Evolutionary conservation across 202 grass and related monocot species (phyloP), one percentile per base, ranked within the genome.

Genomic region (Saccharum hybrid): DNA sequence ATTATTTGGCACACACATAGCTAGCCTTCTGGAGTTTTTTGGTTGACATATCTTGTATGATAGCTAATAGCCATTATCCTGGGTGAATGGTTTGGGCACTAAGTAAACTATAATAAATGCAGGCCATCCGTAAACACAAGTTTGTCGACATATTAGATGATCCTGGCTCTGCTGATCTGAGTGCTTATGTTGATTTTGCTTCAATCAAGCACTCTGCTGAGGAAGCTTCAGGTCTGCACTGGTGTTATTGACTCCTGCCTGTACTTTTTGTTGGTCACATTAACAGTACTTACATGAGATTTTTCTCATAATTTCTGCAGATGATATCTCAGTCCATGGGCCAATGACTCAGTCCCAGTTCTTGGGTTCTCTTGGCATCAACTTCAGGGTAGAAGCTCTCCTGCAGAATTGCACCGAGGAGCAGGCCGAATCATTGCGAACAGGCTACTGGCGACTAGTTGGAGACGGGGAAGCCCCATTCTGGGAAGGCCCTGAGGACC

Each of bases 381-480:
- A 96, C 77, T 94, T 96, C 61, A 88, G 89, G 52, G 89, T 92
- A 31, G 96, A 92, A 82, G 71, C 93, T 22, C 90, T 98, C 40
- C 43, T 98, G 76, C 86, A 94, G 66, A 94, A 94, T 63, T 96
- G 91, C 45, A 90, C 75, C 0, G 89, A 94, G 63, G 90, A 96
- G 60, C 88, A 98, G 72, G 87, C 91, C 0, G 89, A 94, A 65
- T 78, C 82, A 71, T 31, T 96, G 26, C 88, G 72, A 41, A 94
- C 88, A 2, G 96, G 92, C 31, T 98, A 98, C 75, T 94, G 96
- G 93, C 88, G 79, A 40, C 85, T 96, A 28, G 91, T 96, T 6
- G 96, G 93, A 54, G 93, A 96, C 36, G 96, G 93, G 4, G 96
- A 92, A 87, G 96, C 96, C 60, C 93, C 96, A 54, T 98, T 98